Base-by-base conservation (phyloP, 208 protist genomes). In the Naegleria fowleri region DNA sequence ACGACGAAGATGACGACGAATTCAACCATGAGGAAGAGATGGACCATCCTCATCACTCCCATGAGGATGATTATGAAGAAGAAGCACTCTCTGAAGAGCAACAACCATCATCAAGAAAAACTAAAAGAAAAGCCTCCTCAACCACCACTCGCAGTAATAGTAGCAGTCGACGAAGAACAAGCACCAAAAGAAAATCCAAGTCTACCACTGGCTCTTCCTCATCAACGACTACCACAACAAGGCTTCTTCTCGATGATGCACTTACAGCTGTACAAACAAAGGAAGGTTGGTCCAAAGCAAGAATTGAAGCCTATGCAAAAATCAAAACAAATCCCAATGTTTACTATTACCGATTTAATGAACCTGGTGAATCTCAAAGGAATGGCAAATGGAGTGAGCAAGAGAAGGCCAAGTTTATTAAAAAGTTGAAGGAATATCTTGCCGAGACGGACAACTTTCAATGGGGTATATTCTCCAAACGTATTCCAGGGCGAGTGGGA, bases 271-370 rank as follows among this genome's bases (percentile, higher is more conserved):
- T 79, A 25, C 13, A 36, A 5, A 79, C 13, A 36, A 79, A 79
- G 25, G 79, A 85, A 25, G 86, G 86, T 29, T 89, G 86, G 86
- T 41, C n/a, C 2, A 19, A 33, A 29, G 48, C 48, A 25, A 89
- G 48, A 89, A 67, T 43, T 7, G 33, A 52, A 75, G 86, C 86
- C 40, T 67, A 75, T 40, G 33, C 7, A 38, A 59, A 75, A 40
- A 75, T 89, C 22, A 67, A 52, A 16, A 75, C 86, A 4, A 89
- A 89, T 41, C 86, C 86, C 2, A 89, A 89, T 89, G 48, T 33
- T 75, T 89, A 89, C 39, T 89, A 89, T 67, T 89, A 89, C 40
- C 33, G 86, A 67, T 89, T 89, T 40, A 89, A 89, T 67, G 43
- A 36, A 41, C 86, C 86, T 67, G 86, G 33, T 29, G 86, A 75